These are phyloP conservation scores for Vigna angularis DNA, from an alignment of 306 rosid species.

Conservation along the genomic window DNA sequence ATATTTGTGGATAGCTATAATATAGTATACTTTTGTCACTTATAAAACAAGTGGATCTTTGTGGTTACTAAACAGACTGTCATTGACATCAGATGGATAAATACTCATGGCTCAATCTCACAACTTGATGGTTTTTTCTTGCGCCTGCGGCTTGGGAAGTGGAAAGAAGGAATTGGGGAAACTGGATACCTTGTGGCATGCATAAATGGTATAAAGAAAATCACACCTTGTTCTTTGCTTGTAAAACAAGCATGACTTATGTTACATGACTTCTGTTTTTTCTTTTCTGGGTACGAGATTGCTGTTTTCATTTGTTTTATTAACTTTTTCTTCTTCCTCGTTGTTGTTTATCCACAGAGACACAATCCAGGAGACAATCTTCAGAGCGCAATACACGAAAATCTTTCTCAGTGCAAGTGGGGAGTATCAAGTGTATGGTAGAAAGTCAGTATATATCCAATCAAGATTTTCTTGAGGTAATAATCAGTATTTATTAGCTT, in stretches of 20 bases:
- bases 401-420: conserved; percentile 65
- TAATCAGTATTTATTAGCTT: conserved; percentile 21
- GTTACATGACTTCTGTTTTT: conserved; percentile 2
- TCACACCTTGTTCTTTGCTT: conserved; percentile 28
- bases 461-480: conserved; percentile 93
- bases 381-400: conserved; percentile 48
- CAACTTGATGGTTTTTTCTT: conserved; percentile 82
- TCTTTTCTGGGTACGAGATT: background rate
- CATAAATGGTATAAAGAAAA: conserved; percentile 69
- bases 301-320: conserved; percentile 2
- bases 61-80: conserved; percentile 39
- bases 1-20: background rate
- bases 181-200: conserved; percentile 88
- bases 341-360: conserved; percentile 53
- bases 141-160: conserved; percentile 88
- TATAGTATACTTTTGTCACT: conserved; percentile 14
- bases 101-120: conserved; percentile 54
- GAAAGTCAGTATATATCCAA: conserved; percentile 78
- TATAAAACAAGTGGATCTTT: conserved; percentile 17
- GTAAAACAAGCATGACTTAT: conserved; percentile 1
- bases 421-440: conserved; percentile 69
- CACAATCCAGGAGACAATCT: conserved; percentile 41
- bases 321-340: conserved; percentile 7
- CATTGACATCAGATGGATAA: conserved; percentile 70
- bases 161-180: conserved; percentile 85